Evolutionary conservation across 441 rosid genomes (phyloP), one percentile per base, ranked within the genome.

Genomic region (Erysimum cheiri): DNA sequence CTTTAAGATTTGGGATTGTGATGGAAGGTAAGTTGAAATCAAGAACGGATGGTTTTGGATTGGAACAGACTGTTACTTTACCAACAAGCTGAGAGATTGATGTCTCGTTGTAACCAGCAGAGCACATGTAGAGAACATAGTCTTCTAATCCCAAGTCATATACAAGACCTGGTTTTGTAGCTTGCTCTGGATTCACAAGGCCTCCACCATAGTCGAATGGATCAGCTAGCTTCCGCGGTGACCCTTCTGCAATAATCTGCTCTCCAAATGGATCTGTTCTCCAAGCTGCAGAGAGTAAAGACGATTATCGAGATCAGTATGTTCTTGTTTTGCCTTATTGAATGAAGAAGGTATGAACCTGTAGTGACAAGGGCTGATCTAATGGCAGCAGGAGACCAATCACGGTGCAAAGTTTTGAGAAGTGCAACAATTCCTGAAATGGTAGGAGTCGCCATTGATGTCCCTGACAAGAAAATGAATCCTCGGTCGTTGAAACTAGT

Each of bases 131-230:
- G 2, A 66, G 32, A 35, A 73, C 60, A 57, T 87, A 91, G 75
- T 91, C 91, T 17, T 47, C 57, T 0, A 83, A 72, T 1, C 39
- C 50, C 7, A 74, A 64, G 28, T 88, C 88, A 22, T 86, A 88
- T 54, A 85, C 12, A 29, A 88, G 91, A 59, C 91, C 94, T 1
- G 88, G 94, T 44, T 74, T 70, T 39, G 80, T 80, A 60, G 79
- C 88, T 50, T 75, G 77, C 52, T 78, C 79, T 6, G 89, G 91
- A 33, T 83, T 73, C 24, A 82, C 80, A 59, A 88, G 80, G 44
- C 93, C 93, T 33, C 91, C 82, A 31, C 93, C 91, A 40, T 83
- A 86, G 68, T 88, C 91, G 36, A 88, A 86, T 2, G 91, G 78
- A 67, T 77, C 83, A 52, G 84, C 91, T 50, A 67, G 49, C 43